Conservation (phyloP, 2,329 filamentous ascomycete genomes). For the Fusarium sp. region DNA sequence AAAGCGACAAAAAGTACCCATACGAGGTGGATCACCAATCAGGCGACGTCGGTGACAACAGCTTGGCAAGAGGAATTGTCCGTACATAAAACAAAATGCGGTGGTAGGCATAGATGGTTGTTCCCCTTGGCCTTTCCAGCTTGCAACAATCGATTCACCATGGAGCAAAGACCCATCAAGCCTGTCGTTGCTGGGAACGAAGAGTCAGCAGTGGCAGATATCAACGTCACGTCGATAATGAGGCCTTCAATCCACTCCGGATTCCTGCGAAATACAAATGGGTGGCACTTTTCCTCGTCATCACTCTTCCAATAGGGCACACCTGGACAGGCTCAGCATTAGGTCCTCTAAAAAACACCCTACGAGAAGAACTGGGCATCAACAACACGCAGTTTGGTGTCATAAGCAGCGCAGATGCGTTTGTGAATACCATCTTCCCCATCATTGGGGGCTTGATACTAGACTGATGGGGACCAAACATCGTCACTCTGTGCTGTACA, state of each 20-base stretch:
- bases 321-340: not conserved
- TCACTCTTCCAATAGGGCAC: not conserved
- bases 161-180: not conserved
- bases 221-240: not conserved
- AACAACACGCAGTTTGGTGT: slow-evolving; percentile 42
- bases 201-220: not conserved
- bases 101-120: not conserved
- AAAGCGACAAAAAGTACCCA: not conserved
- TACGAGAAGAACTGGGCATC: slow-evolving; percentile 22
- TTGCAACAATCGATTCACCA: not conserved
- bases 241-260: not conserved
- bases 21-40: not conserved
- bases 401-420: slow-evolving; percentile 40
- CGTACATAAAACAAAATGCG: not conserved
- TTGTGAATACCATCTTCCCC: slow-evolving; percentile 41
- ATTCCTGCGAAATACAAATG: not conserved
- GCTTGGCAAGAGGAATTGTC: not conserved
- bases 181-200: not conserved
- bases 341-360: not conserved
- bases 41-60: not conserved
- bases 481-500: slow-evolving; percentile 38
- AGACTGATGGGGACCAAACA: slow-evolving; percentile 42
- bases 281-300: not conserved
- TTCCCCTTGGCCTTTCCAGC: not conserved
- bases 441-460: slow-evolving; percentile 38